Percentiles rank a stretch among this genome's conserved stretches.
Conservation (phyloP, 352 stramenopile species). For the Pythium brassicae region DNA sequence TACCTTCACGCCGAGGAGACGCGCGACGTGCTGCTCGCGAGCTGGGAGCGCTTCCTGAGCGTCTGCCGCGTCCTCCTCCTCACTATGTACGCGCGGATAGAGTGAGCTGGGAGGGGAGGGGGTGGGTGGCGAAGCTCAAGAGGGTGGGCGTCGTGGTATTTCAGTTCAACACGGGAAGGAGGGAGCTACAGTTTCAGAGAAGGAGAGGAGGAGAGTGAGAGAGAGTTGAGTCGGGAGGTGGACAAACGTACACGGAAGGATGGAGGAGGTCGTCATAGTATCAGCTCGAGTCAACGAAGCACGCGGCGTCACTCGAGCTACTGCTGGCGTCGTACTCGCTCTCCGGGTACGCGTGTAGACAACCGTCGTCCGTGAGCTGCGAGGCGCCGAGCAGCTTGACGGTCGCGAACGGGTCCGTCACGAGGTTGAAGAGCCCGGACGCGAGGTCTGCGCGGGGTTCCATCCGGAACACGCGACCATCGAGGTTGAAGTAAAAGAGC, state of each 20-base stretch:
- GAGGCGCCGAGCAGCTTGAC: slow-evolving; percentile 50
- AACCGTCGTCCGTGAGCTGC: slow-evolving; percentile 45
- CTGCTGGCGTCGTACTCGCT: not conserved
- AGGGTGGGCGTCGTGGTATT: not conserved
- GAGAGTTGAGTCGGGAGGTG: too few species aligned
- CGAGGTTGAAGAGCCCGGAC: slow-evolving; percentile 40
- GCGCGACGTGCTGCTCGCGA: slow-evolving; percentile 44
- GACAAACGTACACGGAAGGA: too few species aligned
- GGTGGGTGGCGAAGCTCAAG: not conserved
- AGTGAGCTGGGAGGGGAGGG: not conserved
- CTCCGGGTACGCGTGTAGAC: slow-evolving; percentile 45
- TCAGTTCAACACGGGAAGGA: too few species aligned
- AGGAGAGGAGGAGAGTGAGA: too few species aligned
- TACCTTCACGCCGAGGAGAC: slow-evolving; percentile 68
- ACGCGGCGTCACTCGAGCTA: too few species aligned
- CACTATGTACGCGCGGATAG: slow-evolving; percentile 47
- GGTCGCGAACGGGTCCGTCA: slow-evolving; percentile 50
- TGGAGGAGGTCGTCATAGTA: too few species aligned
- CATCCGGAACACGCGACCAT: slow-evolving; percentile 41
- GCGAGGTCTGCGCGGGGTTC: slow-evolving; percentile 51
- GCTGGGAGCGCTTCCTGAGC: slow-evolving; percentile 72
- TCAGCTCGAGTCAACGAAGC: too few species aligned
- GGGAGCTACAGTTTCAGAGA: too few species aligned
- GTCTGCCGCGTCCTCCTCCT: slow-evolving; percentile 47
- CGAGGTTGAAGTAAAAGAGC: slow-evolving; percentile 50